These are phyloP conservation scores for Dorcoceras hygrometricum DNA, from an alignment of 257 asterid genomes.

Conservation along the genomic window DNA sequence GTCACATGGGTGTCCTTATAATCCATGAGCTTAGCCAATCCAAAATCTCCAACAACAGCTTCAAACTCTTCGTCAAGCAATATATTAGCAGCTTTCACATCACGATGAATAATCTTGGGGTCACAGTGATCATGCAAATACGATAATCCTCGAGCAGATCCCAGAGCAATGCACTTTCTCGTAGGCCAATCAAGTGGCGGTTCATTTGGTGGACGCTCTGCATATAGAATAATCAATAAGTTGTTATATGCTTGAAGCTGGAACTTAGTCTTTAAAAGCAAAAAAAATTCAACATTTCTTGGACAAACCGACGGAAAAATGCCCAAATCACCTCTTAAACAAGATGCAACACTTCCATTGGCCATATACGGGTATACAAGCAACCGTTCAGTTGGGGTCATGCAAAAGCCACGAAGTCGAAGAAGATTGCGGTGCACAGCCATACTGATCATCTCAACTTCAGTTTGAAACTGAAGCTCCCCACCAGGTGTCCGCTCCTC, in stretches of 20 bases:
- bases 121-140: constrained; percentile 61
- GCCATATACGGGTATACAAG: constrained; percentile 64
- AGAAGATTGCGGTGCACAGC: constrained; percentile 66
- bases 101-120: constrained; percentile 57
- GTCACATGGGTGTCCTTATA: constrained; percentile 57
- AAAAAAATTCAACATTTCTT: background rate
- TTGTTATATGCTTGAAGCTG: background rate
- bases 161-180: constrained; percentile 50
- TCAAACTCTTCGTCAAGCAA: constrained; percentile 56
- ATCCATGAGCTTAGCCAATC: constrained; percentile 59
- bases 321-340: constrained; percentile 45
- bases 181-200: constrained; percentile 52
- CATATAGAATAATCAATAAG: constrained; percentile 18
- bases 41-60: constrained; percentile 64
- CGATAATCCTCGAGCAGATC: constrained; percentile 52
- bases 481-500: constrained; percentile 64
- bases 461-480: constrained; percentile 59
- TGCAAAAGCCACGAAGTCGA: constrained; percentile 51
- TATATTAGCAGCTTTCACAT: constrained; percentile 59
- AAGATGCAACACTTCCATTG: constrained; percentile 60
- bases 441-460: constrained; percentile 58
- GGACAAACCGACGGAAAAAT: background rate
- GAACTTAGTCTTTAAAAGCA: background rate
- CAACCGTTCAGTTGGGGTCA: constrained; percentile 56
- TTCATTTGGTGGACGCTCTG: constrained; percentile 51